Evolutionary conservation across 1,284 basidiomycete species (phyloP).

Genomic region (Tilletia setariae): DNA sequence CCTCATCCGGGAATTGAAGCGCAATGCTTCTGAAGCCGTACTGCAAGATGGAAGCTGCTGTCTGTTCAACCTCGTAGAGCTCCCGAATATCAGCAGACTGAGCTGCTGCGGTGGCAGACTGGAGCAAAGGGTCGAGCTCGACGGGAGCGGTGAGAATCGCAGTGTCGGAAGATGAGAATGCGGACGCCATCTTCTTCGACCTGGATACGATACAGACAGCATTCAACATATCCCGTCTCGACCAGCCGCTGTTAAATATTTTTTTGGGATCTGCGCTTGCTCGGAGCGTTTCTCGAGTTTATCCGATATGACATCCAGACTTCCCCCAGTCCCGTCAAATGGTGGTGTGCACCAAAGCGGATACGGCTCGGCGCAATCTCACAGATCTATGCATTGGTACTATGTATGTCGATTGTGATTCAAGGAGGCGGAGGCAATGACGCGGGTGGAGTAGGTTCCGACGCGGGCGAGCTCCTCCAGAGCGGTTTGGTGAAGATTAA

Average conservation of each 20-base stretch:
- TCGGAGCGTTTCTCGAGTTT: background rate
- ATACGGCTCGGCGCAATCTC: background rate
- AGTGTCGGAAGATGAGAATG: constrained; percentile 46
- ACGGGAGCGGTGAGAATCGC: constrained; percentile 44
- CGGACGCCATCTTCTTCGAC: constrained; percentile 15
- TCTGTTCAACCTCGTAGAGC: constrained; percentile 42
- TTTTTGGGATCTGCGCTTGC: background rate
- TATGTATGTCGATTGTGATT: background rate
- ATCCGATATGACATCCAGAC: background rate
- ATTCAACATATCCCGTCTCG: too few species aligned
- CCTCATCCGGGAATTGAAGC: constrained; percentile 93
- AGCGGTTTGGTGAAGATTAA: constrained; percentile 76
- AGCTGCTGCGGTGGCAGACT: constrained; percentile 38
- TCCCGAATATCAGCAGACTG: constrained; percentile 28
- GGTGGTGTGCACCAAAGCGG: too few species aligned
- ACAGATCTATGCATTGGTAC: background rate
- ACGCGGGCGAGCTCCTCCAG: constrained; percentile 16
- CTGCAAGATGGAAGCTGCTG: constrained; percentile 28
- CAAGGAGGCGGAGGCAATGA: background rate
- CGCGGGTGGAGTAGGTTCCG: background rate
- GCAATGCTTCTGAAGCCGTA: constrained; percentile 57
- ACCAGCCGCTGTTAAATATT: too few species aligned
- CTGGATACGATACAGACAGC: background rate
- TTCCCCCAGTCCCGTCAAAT: too few species aligned
- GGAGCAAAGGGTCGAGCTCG: constrained; percentile 36